phyloP scores from a whole-genome alignment of 192 early-diverging fungal genomes.

The Powellomyces hirtus region DNA sequence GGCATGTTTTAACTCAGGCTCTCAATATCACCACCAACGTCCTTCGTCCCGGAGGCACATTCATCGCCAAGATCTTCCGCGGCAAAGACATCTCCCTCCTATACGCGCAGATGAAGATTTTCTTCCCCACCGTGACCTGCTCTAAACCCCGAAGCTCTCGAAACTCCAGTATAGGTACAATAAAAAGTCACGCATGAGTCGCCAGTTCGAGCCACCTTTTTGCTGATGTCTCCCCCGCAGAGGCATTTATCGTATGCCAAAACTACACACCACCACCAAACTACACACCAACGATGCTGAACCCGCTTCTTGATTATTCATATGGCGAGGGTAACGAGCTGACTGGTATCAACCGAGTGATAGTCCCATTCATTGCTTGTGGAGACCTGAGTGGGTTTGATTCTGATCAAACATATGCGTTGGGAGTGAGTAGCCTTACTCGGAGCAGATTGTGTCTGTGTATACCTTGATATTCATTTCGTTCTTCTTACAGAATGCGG shows the following conservation, averaged over 20 bases:
- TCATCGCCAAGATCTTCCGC: slow-evolving; percentile 98
- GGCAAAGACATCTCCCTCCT: slow-evolving; percentile 92
- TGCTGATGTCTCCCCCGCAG: slow-evolving; percentile 33
- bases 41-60: slow-evolving; percentile 83
- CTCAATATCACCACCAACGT: slow-evolving; percentile 97
- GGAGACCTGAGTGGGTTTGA: slow-evolving; percentile 89
- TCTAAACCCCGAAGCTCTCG: slow-evolving; percentile 92
- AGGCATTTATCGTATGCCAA: slow-evolving; percentile 92
- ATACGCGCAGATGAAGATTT: slow-evolving; percentile 86
- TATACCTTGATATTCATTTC: not conserved
- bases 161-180: slow-evolving; percentile 70
- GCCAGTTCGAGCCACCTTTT: not conserved
- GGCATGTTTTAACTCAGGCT: slow-evolving; percentile 39
- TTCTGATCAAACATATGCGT: slow-evolving; percentile 79
- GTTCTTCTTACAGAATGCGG: not conserved
- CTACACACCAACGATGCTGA: slow-evolving; percentile 86
- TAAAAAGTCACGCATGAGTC: not conserved
- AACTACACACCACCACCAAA: slow-evolving; percentile 81
- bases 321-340: slow-evolving; percentile 69
- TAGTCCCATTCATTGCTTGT: slow-evolving; percentile 89
- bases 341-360: slow-evolving; percentile 68
- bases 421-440: not conserved
- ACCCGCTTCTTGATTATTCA: slow-evolving; percentile 80
- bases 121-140: slow-evolving; percentile 88
- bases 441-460: not conserved